phyloP scores from a whole-genome alignment of 352 stramenopile genomes.

The Thalassiosira delicatula region DNA sequence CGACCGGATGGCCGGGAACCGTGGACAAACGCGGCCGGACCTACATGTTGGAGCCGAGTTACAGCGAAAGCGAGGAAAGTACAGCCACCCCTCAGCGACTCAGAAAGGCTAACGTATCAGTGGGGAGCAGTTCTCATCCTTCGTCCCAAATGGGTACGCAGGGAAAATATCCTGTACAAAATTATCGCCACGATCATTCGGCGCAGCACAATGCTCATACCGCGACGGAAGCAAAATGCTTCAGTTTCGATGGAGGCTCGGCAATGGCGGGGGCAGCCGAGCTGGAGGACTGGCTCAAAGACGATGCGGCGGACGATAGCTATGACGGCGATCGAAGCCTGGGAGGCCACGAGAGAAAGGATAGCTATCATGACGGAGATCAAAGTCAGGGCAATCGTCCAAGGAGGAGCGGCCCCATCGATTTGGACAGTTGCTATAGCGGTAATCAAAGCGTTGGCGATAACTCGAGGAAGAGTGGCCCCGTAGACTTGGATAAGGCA shows the following conservation, averaged over 20 bases:
- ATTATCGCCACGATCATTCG: constrained; percentile 19
- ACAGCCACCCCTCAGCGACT: too few relatives aligned
- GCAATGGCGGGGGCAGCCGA: constrained; percentile 21
- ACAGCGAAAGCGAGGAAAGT: constrained; percentile 72
- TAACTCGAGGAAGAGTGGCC: not conserved
- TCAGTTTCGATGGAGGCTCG: constrained; percentile 16
- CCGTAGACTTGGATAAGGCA: not conserved
- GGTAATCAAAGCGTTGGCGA: not conserved
- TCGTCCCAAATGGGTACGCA: not conserved
- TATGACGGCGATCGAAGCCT: too few relatives aligned
- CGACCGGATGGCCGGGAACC: constrained; percentile 79
- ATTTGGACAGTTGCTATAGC: constrained; percentile 50
- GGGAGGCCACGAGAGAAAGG: too few relatives aligned
- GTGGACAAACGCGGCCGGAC: constrained; percentile 71
- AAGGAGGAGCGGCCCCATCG: constrained; percentile 29
- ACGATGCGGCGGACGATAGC: not conserved
- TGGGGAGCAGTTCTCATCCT: not conserved
- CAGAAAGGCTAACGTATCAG: too few relatives aligned
- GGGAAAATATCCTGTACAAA: constrained; percentile 19
- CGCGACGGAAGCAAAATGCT: not conserved
- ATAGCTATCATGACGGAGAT: not conserved
- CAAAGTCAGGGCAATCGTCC: not conserved
- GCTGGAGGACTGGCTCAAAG: constrained; percentile 58
- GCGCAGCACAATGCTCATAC: constrained; percentile 1
- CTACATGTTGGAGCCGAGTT: constrained; percentile 68